Base-by-base conservation (phyloP, 129 eudicot species). In the Flaveria ramosissima region DNA sequence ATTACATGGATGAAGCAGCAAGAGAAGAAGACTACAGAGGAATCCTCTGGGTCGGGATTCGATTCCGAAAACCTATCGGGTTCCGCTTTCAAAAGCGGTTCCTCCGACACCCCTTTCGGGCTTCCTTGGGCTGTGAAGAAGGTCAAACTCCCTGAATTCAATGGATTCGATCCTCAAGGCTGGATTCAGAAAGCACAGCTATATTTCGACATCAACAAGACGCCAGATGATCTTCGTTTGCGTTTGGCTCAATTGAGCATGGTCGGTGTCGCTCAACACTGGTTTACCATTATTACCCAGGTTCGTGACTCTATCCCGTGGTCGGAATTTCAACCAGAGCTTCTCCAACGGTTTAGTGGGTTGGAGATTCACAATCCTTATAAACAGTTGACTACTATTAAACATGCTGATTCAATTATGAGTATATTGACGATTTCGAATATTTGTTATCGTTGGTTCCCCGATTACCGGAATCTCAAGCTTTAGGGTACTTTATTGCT, bases 81-180 rank as follows among this genome's bases (percentile, higher is more conserved):
- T 1, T 53, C 9, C 4, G 24, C 36, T 30, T 4, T 30, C 36
- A 1, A 26, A 1, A 26, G 27, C 7, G 24, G 60, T 17, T 0
- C 24, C 0, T 1, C 24, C 0, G 3, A 4, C 4, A 5, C 2
- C 6, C 2, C 24, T 4, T 53, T 24, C 0, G 60, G 2, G 0
- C 0, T 53, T 4, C 71, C 47, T 1, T 65, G 71, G 71, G 50
- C 50, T 0, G 14, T 65, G 24, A 65, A 65, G 47, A 36, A 65
- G 19, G 43, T 65, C 2, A 65, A 65, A 7, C 19, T 39, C 0
- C 48, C 48, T 2, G 71, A 65, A 1, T 65, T 65, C 7, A 30
- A 1, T 39, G 71, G 71, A 0, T 65, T 65, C n/a, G 71, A 65
- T 65, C 71, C 71, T 3, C 36, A 30, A 3, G 36, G 36, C 36